A percentile compares a stretch with the other conserved stretches of the same genome.
Evolutionary conservation across 2,329 filamentous ascomycete genomes (phyloP).

Genomic region (Talaromyces marneffei): DNA sequence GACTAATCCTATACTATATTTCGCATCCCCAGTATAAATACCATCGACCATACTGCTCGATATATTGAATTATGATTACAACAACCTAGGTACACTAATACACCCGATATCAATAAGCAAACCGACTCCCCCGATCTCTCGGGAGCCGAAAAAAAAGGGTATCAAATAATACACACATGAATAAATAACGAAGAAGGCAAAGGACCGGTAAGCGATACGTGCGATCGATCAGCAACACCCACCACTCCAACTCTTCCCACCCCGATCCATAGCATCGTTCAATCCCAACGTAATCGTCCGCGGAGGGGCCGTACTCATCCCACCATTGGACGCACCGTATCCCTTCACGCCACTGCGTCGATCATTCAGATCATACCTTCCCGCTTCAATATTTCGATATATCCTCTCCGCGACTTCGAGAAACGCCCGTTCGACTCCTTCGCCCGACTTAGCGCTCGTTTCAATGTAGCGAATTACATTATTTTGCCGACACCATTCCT

Average conservation of each 20-base stretch:
- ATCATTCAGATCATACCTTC: conserved; percentile 91
- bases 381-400: conserved; percentile 93
- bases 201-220: neutral
- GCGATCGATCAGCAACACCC: conserved; percentile 31
- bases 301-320: conserved; percentile 30
- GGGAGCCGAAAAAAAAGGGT: neutral
- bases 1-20: neutral
- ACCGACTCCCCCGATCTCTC: neutral
- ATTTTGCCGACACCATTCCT: conserved; percentile 81
- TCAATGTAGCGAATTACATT: conserved; percentile 91
- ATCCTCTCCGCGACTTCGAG: conserved; percentile 90
- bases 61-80: conserved; percentile 1
- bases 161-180: conserved; percentile 5
- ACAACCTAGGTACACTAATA: neutral
- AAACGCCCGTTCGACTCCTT: conserved; percentile 90
- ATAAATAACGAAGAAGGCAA: neutral
- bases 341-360: conserved; percentile 84
- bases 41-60: neutral
- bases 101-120: neutral
- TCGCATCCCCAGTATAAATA: neutral
- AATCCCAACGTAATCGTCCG: conserved; percentile 42
- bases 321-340: conserved; percentile 32
- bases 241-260: conserved; percentile 31
- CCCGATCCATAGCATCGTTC: conserved; percentile 44
- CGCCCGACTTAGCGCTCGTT: conserved; percentile 91